These are phyloP conservation scores for Aspergillus conjunctus DNA, from an alignment of 495 filamentous ascomycete species.

Conservation along the genomic window DNA sequence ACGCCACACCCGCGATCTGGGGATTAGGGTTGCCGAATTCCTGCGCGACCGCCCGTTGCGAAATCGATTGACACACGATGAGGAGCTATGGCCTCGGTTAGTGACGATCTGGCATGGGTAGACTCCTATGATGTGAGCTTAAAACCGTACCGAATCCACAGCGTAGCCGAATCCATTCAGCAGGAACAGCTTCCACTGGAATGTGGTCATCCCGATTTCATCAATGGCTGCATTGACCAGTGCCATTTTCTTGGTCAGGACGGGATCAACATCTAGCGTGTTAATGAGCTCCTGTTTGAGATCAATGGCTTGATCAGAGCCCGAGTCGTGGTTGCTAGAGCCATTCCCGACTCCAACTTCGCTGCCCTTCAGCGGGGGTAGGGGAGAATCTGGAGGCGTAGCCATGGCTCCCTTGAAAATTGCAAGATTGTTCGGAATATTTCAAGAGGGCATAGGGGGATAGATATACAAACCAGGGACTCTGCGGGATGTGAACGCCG, in stretches of 20 bases:
- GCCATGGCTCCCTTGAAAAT: too few relatives aligned
- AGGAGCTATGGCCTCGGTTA: slow-evolving; percentile 29
- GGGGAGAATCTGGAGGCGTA: background rate
- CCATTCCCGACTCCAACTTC: background rate
- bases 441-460: too few relatives aligned
- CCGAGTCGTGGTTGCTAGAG: background rate
- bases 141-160: slow-evolving; percentile 34
- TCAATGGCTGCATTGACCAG: slow-evolving; percentile 35
- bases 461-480: too few relatives aligned
- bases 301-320: background rate
- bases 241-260: slow-evolving; percentile 33
- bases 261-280: slow-evolving; percentile 21
- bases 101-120: background rate
- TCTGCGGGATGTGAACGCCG: too few relatives aligned
- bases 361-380: background rate
- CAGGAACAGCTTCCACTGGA: slow-evolving; percentile 39
- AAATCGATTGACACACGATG: slow-evolving; percentile 40
- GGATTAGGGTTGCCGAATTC: slow-evolving; percentile 34
- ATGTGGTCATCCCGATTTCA: slow-evolving; percentile 36
- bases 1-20: slow-evolving; percentile 31
- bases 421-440: too few relatives aligned
- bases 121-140: too few relatives aligned
- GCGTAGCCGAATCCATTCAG: slow-evolving; percentile 42
- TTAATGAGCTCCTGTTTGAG: slow-evolving; percentile 12
- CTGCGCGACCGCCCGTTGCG: slow-evolving; percentile 34